Base-by-base conservation (phyloP, 2,329 filamentous ascomycete species). In the Graphilbum sp. region DNA sequence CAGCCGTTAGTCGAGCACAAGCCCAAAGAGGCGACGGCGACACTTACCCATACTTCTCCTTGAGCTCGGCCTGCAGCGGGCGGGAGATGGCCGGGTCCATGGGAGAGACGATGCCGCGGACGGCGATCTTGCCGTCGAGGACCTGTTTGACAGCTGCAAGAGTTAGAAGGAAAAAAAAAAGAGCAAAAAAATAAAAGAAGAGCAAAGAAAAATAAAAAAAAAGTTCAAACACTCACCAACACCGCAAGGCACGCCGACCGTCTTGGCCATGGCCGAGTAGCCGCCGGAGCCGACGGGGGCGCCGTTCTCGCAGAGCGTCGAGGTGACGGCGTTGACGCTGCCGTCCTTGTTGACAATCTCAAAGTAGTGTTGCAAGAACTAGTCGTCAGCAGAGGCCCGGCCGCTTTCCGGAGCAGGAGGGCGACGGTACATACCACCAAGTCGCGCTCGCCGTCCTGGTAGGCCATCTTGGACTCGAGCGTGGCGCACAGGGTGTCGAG, bases 401-500 rank as follows among this genome's bases (percentile, higher is more conserved):
- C 17, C 16, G 16, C 5, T 18, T 32, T n/a, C 16, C 4, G 3
- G 9, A 32, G 6, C 19, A 17, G 6, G 39, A 47, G 40, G 18
- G 9, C 11, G n/a, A 18, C 3, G 13, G 35, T 32, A 17, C 36
- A 45, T 62, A 81, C 73, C 46, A 90, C 81, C 47, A 92, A 65
- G 58, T 93, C 86, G 42, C 86, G 78, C 72, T 94, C 85, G 43
- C 71, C 79, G 50, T 79, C 66, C 52, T 72, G 79, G 58, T 79
- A 94, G 59, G 82, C 72, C 83, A 93, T 92, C 75, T 92, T 93
- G 67, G 82, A 63, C 67, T 93, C 85, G 23, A 94, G 72, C 3
- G 76, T 81, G 24, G 83, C 84, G 63, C 86, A 94, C 30, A 94
- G 74, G n/a, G 82, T 88, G 58, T 94, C 87, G 19, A 94, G 71